Conservation (phyloP, 1,139 yeast genomes). For the Pichia sp. region DNA sequence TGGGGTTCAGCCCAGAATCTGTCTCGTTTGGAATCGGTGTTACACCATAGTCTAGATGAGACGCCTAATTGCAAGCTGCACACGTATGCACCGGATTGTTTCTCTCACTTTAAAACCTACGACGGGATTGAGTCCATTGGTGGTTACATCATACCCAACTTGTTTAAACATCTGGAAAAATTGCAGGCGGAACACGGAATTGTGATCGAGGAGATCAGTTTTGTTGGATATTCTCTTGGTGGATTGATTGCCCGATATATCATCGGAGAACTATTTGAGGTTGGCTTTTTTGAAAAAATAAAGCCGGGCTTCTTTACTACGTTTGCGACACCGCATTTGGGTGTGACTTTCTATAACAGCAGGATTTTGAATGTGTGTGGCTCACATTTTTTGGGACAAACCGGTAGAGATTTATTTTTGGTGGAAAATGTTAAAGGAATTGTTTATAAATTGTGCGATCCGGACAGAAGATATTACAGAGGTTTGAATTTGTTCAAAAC, state of each 20-base stretch:
- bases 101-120: slow-evolving; percentile 69
- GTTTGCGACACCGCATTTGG: slow-evolving; percentile 90
- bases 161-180: slow-evolving; percentile 52
- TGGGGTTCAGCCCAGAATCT: slow-evolving; percentile 85
- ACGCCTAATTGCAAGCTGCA: slow-evolving; percentile 40
- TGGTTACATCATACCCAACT: slow-evolving; percentile 60
- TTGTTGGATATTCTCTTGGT: slow-evolving; percentile 86
- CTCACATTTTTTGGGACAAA: slow-evolving; percentile 57
- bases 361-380: slow-evolving; percentile 55
- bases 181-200: slow-evolving; percentile 38
- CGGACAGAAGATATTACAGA: slow-evolving; percentile 44
- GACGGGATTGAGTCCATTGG: slow-evolving; percentile 80
- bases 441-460: slow-evolving; percentile 53
- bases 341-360: slow-evolving; percentile 49
- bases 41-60: slow-evolving; percentile 42
- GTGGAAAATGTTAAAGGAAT: slow-evolving; percentile 43
- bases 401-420: slow-evolving; percentile 72
- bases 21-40: slow-evolving; percentile 51
- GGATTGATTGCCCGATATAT: slow-evolving; percentile 74
- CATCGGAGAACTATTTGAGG: slow-evolving; percentile 57
- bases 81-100: slow-evolving; percentile 63
- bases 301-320: slow-evolving; percentile 68
- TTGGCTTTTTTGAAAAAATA: slow-evolving; percentile 53
- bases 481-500: slow-evolving; percentile 58
- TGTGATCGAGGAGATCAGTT: slow-evolving; percentile 50